Conservation (phyloP, 2,329 filamentous ascomycete genomes). For the Alternaria hordeiaustralica region DNA sequence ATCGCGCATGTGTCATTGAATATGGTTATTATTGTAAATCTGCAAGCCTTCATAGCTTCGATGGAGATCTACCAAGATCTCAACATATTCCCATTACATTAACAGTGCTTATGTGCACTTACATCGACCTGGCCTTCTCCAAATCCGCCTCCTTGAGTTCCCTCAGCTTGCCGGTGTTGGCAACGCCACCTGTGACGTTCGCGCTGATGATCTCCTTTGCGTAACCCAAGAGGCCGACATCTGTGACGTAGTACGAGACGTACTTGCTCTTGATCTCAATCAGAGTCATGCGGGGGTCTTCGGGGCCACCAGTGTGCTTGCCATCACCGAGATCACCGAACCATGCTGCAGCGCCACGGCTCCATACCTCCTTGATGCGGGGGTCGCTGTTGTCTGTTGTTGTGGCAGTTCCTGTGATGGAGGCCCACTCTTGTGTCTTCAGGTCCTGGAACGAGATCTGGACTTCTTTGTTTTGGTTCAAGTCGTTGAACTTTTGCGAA, state of each 20-base stretch:
- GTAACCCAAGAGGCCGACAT: slow-evolving; percentile 45
- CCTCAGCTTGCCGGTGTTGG: slow-evolving; percentile 52
- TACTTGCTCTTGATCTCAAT: slow-evolving; percentile 51
- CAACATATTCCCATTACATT: not conserved
- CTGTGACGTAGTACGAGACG: slow-evolving; percentile 49
- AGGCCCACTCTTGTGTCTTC: slow-evolving; percentile 57
- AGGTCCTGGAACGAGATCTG: slow-evolving; percentile 57
- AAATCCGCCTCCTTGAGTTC: slow-evolving; percentile 59
- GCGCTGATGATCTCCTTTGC: slow-evolving; percentile 50
- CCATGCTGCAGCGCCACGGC: slow-evolving; percentile 51
- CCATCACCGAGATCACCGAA: slow-evolving; percentile 60
- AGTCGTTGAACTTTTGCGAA: slow-evolving; percentile 56
- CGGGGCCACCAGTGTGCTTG: slow-evolving; percentile 53
- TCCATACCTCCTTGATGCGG: slow-evolving; percentile 57
- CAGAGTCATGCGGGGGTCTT: slow-evolving; percentile 57
- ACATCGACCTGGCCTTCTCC: slow-evolving; percentile 44
- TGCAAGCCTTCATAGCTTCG: slow-evolving; percentile 5
- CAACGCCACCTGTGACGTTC: slow-evolving; percentile 48
- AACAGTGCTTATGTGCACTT: not conserved
- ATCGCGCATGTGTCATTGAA: not conserved
- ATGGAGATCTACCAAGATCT: not conserved
- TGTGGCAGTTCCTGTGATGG: slow-evolving; percentile 52
- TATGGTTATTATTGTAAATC: not conserved
- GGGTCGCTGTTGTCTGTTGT: slow-evolving; percentile 54
- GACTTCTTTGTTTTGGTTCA: slow-evolving; percentile 51